phyloP scores from a whole-genome alignment of 306 rosid species.

The Cicer judaicum region DNA sequence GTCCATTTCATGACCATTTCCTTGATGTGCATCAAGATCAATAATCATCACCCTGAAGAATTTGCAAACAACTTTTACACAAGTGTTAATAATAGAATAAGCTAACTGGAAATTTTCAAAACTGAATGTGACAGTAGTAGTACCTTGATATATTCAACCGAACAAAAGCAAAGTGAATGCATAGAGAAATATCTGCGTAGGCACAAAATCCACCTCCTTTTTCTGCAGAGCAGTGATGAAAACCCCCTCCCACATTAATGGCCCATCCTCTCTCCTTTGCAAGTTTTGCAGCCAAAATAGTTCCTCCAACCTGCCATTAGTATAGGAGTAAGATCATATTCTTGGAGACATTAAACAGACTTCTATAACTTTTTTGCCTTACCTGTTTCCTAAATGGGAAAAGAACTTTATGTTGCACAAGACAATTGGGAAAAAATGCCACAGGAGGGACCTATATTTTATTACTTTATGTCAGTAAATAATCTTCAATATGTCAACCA shows the following conservation, averaged over 20 bases:
- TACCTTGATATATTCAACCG: slow-evolving; percentile 82
- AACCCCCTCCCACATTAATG: slow-evolving; percentile 94
- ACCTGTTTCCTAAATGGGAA: slow-evolving; percentile 88
- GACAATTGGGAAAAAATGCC: slow-evolving; percentile 75
- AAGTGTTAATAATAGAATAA: slow-evolving; percentile 34
- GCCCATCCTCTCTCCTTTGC: slow-evolving; percentile 97
- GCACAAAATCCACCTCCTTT: slow-evolving; percentile 92
- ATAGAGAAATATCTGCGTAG: slow-evolving; percentile 87
- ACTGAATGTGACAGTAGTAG: slow-evolving; percentile 40
- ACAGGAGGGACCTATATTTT: slow-evolving; percentile 79
- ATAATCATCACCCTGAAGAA: slow-evolving; percentile 84
- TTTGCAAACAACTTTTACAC: slow-evolving; percentile 38
- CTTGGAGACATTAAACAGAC: slow-evolving; percentile 5
- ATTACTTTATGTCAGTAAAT: slow-evolving; percentile 39
- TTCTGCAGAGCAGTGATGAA: slow-evolving; percentile 88
- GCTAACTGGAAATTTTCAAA: slow-evolving; percentile 29
- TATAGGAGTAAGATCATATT: slow-evolving; percentile 26
- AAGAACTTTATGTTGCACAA: slow-evolving; percentile 78
- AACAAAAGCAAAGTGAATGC: slow-evolving; percentile 81
- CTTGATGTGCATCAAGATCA: slow-evolving; percentile 99
- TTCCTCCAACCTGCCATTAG: slow-evolving; percentile 83
- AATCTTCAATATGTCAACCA: slow-evolving; percentile 20
- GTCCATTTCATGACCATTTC: slow-evolving; percentile 93
- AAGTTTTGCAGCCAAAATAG: slow-evolving; percentile 84
- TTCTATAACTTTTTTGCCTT: slow-evolving; percentile 10